A percentile compares a stretch with the other conserved stretches of the same genome.
Evolutionary conservation across 2,329 filamentous ascomycete species (phyloP).

Genomic region (Pseudogymnoascus sp.): DNA sequence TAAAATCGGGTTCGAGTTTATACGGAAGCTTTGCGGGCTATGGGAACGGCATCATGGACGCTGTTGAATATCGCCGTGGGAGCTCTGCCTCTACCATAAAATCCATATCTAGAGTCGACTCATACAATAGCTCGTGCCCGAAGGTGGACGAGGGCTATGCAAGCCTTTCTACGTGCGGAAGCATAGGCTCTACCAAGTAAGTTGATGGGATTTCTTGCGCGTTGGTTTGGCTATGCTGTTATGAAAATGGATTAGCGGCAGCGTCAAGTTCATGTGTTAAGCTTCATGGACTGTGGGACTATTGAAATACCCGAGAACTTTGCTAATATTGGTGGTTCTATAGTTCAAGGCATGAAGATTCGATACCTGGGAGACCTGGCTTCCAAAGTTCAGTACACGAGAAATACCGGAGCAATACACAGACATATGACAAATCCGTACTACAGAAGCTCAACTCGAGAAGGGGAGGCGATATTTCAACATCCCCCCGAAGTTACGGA

Average conservation of each 20-base stretch:
- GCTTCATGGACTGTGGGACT: not conserved
- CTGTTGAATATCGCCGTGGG: constrained; percentile 29
- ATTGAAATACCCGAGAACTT: not conserved
- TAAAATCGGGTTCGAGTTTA: constrained; percentile 44
- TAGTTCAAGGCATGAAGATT: constrained; percentile 20
- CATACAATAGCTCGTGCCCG: constrained; percentile 20
- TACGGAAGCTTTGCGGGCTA: constrained; percentile 37
- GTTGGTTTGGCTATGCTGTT: not conserved
- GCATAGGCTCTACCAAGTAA: constrained; percentile 27
- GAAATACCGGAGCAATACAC: constrained; percentile 28
- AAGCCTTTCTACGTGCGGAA: constrained; percentile 29
- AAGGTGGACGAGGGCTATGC: constrained; percentile 32
- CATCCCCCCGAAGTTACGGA: constrained; percentile 26
- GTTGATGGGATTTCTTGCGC: constrained; percentile 13
- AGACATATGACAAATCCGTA: constrained; percentile 33
- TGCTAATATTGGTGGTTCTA: not conserved
- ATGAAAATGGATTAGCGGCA: not conserved
- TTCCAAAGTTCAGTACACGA: constrained; percentile 32
- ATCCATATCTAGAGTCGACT: constrained; percentile 40
- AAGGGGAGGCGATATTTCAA: constrained; percentile 27
- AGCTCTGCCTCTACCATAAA: constrained; percentile 37
- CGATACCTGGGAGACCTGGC: constrained; percentile 17
- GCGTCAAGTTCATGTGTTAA: not conserved
- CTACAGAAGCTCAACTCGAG: constrained; percentile 30
- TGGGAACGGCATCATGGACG: constrained; percentile 20